Conservation (phyloP, 164 flowering plant genomes). For the Berberis vulgaris region DNA sequence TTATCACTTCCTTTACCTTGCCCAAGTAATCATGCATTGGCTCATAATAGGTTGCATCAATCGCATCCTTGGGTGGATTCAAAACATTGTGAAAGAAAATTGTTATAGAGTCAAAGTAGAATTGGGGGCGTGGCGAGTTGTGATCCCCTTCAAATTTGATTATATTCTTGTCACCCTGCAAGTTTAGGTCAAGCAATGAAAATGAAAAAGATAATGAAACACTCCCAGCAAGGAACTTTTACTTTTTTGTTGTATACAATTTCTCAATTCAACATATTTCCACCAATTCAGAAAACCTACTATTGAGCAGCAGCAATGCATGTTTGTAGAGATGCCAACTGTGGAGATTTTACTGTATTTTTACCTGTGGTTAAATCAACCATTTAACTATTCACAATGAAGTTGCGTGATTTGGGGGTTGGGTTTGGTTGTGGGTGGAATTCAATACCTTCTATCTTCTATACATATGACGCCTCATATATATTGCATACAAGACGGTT, state of each 20-base stretch:
- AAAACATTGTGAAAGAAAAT: constrained; percentile 88
- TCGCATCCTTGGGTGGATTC: constrained; percentile 78
- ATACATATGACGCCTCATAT: too few species aligned
- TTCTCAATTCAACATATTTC: too few species aligned
- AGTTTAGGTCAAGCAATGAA: constrained; percentile 4
- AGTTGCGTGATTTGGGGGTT: too few species aligned
- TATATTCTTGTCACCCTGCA: constrained; percentile 97
- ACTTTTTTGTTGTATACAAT: not conserved
- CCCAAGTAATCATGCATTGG: constrained; percentile 41
- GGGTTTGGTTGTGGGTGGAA: too few species aligned
- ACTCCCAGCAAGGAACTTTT: not conserved
- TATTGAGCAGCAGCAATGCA: too few species aligned
- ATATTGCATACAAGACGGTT: too few species aligned
- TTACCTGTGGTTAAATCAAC: too few species aligned
- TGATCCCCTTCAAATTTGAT: constrained; percentile 97
- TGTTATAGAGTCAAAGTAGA: constrained; percentile 86
- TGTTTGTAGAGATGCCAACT: too few species aligned
- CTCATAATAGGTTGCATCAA: constrained; percentile 35
- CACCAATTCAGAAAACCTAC: too few species aligned
- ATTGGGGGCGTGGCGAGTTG: constrained; percentile 94
- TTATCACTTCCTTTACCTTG: constrained; percentile 38
- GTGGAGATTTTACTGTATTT: too few species aligned
- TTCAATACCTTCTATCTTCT: too few species aligned
- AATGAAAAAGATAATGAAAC: constrained; percentile 1
- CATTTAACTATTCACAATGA: too few species aligned